A percentile compares a stretch with the other conserved stretches of the same genome.
These are phyloP conservation scores for Podospora anserina DNA, from an alignment of 495 filamentous ascomycete genomes.

Conservation along the genomic window DNA sequence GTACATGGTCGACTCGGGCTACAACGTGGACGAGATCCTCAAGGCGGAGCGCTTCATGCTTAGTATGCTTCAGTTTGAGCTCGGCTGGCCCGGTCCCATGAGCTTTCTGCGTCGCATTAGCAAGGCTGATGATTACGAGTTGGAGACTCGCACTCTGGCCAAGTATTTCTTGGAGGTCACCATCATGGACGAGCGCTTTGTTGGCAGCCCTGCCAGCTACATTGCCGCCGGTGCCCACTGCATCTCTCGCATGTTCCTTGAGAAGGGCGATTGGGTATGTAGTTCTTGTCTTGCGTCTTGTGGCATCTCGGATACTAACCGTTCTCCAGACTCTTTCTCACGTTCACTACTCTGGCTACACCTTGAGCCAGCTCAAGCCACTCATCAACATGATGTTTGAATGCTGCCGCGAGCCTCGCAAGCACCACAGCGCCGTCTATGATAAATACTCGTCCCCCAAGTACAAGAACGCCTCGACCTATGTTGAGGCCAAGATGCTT, in stretches of 20 bases:
- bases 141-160: constrained; percentile 90
- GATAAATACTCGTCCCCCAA: constrained; percentile 86
- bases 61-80: constrained; percentile 87
- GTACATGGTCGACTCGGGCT: constrained; percentile 96
- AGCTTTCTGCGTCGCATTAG: constrained; percentile 94
- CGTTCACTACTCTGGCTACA: constrained; percentile 90
- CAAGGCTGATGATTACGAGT: constrained; percentile 97
- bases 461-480: constrained; percentile 77
- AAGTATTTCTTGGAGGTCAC: constrained; percentile 98
- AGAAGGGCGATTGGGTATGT: constrained; percentile 89
- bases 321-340: constrained; percentile 68
- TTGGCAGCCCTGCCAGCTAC: constrained; percentile 85
- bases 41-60: constrained; percentile 99
- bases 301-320: constrained; percentile 26
- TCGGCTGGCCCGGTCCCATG: constrained; percentile 97
- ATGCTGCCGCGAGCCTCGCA: constrained; percentile 76
- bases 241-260: constrained; percentile 81
- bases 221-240: constrained; percentile 90
- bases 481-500: constrained; percentile 68
- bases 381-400: constrained; percentile 74
- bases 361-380: constrained; percentile 73
- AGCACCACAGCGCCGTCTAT: constrained; percentile 81
- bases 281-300: not conserved
- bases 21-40: constrained; percentile 83
- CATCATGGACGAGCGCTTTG: constrained; percentile 97